Evolutionary conservation across 306 rosid genomes (phyloP), one percentile per base, ranked within the genome.

Genomic region (Cyclanthera cordifolia): DNA sequence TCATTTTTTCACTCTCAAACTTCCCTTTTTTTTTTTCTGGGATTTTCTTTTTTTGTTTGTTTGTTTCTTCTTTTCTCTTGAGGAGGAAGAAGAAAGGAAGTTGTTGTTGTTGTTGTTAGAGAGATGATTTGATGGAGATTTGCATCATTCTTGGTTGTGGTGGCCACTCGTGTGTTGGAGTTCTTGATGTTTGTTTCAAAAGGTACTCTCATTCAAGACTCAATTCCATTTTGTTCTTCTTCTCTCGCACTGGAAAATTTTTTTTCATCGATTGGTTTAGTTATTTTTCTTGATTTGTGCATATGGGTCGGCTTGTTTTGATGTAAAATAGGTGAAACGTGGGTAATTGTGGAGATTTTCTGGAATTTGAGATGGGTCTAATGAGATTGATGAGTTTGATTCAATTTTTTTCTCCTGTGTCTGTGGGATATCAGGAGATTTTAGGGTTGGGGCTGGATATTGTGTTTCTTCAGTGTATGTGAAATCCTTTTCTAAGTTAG

Each of bases 151-250:
- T 81, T 75, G 82, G 77, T 74, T 87, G 39, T 78, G 85, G 87
- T 66, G 77, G 66, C 73, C 82, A 81, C 72, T 73, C 78, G 72
- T 85, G 88, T 74, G 75, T 79, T 79, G 82, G 85, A 69, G 85
- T 91, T 82, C 80, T 87, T 60, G 83, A 77, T 77, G 86, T 84
- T 70, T 84, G 72, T 83, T 80, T 90, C 75, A 81, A 84, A 87
- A 85, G 97, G 97, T 87, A 82, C 71, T 60, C 64, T 41, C 79
- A 70, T 84, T 79, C 71, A 81, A 75, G 86, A 82, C 77, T 79
- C 80, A 67, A 72, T 41, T 55, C 69, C 39, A 68, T 63, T 76
- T 64, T 73, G 66, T 55, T 49, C 53, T 23, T 65, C 32, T 32
- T 32, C n/a, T 14, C 57, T 25, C 20, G 32, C 41, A 52, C 49